Conservation (phyloP, 2,329 filamentous ascomycete genomes). For the Scedosporium aurantiacum region DNA sequence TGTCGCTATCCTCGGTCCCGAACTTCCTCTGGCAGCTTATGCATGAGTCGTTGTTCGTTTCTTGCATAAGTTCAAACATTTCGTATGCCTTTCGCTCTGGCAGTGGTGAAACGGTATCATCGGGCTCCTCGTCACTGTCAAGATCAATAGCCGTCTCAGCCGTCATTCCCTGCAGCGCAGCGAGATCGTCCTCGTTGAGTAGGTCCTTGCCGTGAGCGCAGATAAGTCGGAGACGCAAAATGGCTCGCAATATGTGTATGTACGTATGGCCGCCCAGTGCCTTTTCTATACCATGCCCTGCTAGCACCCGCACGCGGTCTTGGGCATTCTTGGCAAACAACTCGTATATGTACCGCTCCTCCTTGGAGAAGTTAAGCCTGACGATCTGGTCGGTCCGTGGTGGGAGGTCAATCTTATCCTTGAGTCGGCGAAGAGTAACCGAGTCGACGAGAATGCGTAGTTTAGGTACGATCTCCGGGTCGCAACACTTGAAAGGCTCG, state of each 20-base stretch:
- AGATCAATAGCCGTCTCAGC: constrained; percentile 79
- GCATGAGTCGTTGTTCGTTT: constrained; percentile 69
- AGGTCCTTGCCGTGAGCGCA: constrained; percentile 93
- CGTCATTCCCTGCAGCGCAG: constrained; percentile 69
- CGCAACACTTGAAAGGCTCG: constrained; percentile 74
- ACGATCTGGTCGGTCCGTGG: constrained; percentile 62
- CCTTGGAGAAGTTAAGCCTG: constrained; percentile 60
- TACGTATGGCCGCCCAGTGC: constrained; percentile 77
- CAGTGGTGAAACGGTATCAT: constrained; percentile 42
- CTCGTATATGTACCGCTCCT: constrained; percentile 71
- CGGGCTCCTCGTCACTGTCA: constrained; percentile 62
- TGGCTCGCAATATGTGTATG: constrained; percentile 84
- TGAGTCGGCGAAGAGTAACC: constrained; percentile 83
- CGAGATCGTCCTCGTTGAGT: constrained; percentile 71
- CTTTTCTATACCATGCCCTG: constrained; percentile 42
- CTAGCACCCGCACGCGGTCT: constrained; percentile 68
- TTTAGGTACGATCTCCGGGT: constrained; percentile 73
- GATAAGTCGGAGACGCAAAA: constrained; percentile 77
- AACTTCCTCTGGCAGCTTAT: constrained; percentile 57
- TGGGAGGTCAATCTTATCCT: constrained; percentile 81
- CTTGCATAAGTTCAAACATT: constrained; percentile 72
- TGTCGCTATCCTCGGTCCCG: constrained; percentile 40
- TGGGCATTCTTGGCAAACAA: constrained; percentile 74
- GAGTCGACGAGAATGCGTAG: constrained; percentile 84
- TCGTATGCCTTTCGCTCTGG: constrained; percentile 69